These are phyloP conservation scores for Pontederia paniculata DNA, from an alignment of 176 grass and related monocot species.

Conservation along the genomic window DNA sequence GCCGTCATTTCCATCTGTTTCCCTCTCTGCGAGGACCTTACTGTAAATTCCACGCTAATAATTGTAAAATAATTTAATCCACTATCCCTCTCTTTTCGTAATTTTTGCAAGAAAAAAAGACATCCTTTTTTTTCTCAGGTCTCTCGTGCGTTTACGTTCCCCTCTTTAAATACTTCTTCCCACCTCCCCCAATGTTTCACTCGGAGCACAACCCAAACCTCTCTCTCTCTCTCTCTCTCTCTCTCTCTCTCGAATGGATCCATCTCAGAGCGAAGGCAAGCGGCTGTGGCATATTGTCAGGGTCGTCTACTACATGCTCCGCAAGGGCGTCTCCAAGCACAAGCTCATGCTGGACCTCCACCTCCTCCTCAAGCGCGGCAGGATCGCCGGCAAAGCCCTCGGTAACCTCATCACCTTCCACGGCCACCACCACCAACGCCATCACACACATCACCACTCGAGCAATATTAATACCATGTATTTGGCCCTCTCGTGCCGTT, in stretches of 20 bases:
- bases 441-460: not conserved
- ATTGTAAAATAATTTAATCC: too few relatives aligned
- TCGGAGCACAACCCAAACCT: not conserved
- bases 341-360: constrained; percentile 70
- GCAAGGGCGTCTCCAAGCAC: constrained; percentile 52
- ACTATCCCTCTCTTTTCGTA: too few relatives aligned
- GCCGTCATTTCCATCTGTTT: too few relatives aligned
- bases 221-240: not conserved
- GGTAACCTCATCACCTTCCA: constrained; percentile 33
- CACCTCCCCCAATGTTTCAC: not conserved
- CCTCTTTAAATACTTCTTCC: not conserved
- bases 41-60: too few relatives aligned
- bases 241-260: constrained; percentile 27
- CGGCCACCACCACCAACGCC: constrained; percentile 9
- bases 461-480: not conserved
- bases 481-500: constrained; percentile 1
- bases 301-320: constrained; percentile 72
- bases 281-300: constrained; percentile 42
- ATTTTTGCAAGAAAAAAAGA: too few relatives aligned
- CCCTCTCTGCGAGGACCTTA: too few relatives aligned
- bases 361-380: constrained; percentile 60
- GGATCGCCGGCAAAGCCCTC: constrained; percentile 47
- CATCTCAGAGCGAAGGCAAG: constrained; percentile 30
- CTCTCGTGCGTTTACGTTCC: not conserved
- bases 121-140: too few relatives aligned